phyloP scores from a whole-genome alignment of 257 asterid species.

The Solanum habrochaites region DNA sequence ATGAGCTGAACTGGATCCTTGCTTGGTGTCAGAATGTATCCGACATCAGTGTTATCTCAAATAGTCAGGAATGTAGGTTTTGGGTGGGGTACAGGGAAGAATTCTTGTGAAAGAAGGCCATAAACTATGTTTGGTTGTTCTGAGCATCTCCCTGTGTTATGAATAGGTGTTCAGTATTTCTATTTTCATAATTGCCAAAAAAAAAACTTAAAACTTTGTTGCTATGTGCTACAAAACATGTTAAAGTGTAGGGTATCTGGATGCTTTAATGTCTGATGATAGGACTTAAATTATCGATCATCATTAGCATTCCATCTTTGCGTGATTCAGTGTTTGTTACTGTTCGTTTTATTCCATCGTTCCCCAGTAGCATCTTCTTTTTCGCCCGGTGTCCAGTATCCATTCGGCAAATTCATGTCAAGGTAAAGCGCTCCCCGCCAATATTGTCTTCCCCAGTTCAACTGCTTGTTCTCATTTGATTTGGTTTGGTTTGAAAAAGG shows the following conservation, averaged over 20 bases:
- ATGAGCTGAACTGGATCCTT: constrained; percentile 12
- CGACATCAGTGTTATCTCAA: neutral
- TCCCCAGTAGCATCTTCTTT: neutral
- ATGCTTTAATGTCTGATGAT: neutral
- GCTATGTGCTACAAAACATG: neutral
- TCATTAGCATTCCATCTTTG: neutral
- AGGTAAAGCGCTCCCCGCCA: neutral
- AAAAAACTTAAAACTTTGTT: neutral
- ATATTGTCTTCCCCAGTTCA: neutral
- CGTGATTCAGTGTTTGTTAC: neutral
- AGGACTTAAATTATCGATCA: neutral
- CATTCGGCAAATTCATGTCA: neutral
- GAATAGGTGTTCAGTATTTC: neutral
- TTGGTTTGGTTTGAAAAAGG: neutral
- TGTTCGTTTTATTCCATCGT: neutral
- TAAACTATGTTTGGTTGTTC: neutral
- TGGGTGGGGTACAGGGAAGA: neutral
- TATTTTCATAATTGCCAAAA: neutral
- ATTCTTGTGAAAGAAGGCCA: neutral
- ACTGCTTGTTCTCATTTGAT: neutral
- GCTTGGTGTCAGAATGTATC: neutral
- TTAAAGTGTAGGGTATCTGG: neutral
- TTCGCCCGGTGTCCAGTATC: neutral
- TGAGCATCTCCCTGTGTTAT: neutral
- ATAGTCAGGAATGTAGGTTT: neutral